phyloP scores from a whole-genome alignment of 2,329 filamentous ascomycete species.

The Penicillium sp. region DNA sequence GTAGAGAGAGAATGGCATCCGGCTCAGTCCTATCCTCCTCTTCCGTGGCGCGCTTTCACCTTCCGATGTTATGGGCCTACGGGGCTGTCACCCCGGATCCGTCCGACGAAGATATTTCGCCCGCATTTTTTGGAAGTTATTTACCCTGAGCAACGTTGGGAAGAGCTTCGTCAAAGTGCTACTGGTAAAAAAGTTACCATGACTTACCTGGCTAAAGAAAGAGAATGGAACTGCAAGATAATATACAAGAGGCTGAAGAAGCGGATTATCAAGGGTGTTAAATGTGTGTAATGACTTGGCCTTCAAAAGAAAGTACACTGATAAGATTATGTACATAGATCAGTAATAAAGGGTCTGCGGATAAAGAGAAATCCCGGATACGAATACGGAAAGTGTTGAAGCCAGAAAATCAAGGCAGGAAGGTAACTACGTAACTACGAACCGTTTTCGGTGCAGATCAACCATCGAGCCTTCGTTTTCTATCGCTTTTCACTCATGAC shows the following conservation, averaged over 20 bases:
- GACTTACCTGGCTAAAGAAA: background rate
- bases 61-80: background rate
- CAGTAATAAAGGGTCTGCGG: too few species aligned
- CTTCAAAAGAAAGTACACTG: too few species aligned
- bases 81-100: background rate
- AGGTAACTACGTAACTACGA: too few species aligned
- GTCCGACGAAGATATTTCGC: background rate
- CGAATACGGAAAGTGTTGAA: too few species aligned
- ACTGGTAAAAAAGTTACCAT: background rate
- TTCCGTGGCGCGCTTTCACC: background rate
- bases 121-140: background rate
- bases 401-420: too few species aligned
- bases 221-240: background rate
- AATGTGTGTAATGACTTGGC: too few species aligned
- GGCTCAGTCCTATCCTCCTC: background rate
- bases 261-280: too few species aligned
- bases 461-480: conserved; percentile 5
- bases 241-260: background rate
- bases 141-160: background rate
- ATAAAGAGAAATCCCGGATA: too few species aligned
- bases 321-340: too few species aligned
- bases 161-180: background rate
- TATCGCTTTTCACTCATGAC: conserved; percentile 6
- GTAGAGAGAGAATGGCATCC: background rate
- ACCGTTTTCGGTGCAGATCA: conserved; percentile 16